Evolutionary conservation across 1,284 basidiomycete species (phyloP).

Genomic region (Papiliotrema laurentii): DNA sequence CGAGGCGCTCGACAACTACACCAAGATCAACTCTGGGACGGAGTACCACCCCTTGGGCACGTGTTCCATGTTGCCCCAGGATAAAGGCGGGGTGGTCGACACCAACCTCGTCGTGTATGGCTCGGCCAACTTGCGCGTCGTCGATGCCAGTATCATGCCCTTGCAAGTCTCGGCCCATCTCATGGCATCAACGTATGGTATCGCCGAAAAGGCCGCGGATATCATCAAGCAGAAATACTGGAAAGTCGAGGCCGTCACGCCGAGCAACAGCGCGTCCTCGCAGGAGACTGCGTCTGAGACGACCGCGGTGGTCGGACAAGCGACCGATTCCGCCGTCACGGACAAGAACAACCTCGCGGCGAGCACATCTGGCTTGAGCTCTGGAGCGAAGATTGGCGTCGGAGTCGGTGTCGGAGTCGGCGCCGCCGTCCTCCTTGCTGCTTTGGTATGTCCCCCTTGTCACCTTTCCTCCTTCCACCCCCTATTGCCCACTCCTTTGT

Average conservation of each 20-base stretch:
- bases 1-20: slow-evolving; percentile 38
- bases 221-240: slow-evolving; percentile 54
- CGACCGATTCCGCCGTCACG: slow-evolving; percentile 25
- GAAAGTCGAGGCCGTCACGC: slow-evolving; percentile 8
- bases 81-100: slow-evolving; percentile 63
- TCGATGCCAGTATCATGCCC: slow-evolving; percentile 51
- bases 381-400: slow-evolving; percentile 36
- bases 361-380: slow-evolving; percentile 9
- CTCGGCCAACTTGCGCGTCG: slow-evolving; percentile 51
- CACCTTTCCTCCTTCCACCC: too few species aligned
- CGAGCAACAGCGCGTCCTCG: slow-evolving; percentile 3
- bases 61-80: slow-evolving; percentile 61
- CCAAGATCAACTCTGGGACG: slow-evolving; percentile 35
- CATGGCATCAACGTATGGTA: slow-evolving; percentile 58
- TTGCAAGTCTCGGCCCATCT: slow-evolving; percentile 47
- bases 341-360: slow-evolving; percentile 22
- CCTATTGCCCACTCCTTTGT: too few species aligned
- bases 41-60: slow-evolving; percentile 60
- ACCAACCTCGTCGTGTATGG: slow-evolving; percentile 62
- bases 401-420: slow-evolving; percentile 39
- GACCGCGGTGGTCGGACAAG: slow-evolving; percentile 1
- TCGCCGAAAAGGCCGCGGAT: slow-evolving; percentile 64
- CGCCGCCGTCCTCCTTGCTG: slow-evolving; percentile 27
- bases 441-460: slow-evolving; percentile 17
- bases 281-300: background rate